Evolutionary conservation across 495 filamentous ascomycete species (phyloP), one percentile per base, ranked within the genome.

Genomic region (Mytilinidion resinicola): DNA sequence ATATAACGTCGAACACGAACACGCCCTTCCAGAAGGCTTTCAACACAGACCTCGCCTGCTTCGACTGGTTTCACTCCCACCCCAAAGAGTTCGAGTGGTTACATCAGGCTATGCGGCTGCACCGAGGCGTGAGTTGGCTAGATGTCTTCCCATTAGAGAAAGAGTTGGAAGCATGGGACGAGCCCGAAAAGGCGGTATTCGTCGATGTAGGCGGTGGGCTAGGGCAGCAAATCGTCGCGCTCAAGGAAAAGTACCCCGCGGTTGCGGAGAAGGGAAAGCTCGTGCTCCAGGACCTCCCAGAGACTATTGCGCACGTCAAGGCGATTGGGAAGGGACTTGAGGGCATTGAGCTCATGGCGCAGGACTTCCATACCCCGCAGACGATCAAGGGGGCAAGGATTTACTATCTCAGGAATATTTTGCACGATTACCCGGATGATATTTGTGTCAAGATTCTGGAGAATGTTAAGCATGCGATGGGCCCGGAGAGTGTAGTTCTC

Each of bases 341-440:
- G 11, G 50, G 39, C 2, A 55, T 60, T 25, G 33, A 54, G 41
- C 6, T n/a, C 38, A 3, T 55, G 15, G 57, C n/a, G 12, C 39
- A 54, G 17, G 42, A 55, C 17, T 60, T 60, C 42, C 55, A 54
- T 34, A 55, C 44, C 14, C 51, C 50, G 25, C 57, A 60, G n/a
- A 39, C 57, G 52, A 52, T 66, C 2, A 61, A 63, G 68, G 70
- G 70, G 14, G 73, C 77, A 7, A 70, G 66, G 37, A 74, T 71
- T 46, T 79, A 79, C 60, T 77, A 72, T 30, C 54, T 77, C 10
- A 70, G 73, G n/a, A 59, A 57, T 14, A 68, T 80, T 42, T 51
- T 78, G 25, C 76, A 77, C 47, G 70, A 78, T 56, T 74, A 67
- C 63, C 65, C 70, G 0, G 70, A 74, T 37, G 50, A 69, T 9